These are phyloP conservation scores for Tetrahymena elliotti DNA, from an alignment of 73 alveolate genomes.

Conservation along the genomic window DNA sequence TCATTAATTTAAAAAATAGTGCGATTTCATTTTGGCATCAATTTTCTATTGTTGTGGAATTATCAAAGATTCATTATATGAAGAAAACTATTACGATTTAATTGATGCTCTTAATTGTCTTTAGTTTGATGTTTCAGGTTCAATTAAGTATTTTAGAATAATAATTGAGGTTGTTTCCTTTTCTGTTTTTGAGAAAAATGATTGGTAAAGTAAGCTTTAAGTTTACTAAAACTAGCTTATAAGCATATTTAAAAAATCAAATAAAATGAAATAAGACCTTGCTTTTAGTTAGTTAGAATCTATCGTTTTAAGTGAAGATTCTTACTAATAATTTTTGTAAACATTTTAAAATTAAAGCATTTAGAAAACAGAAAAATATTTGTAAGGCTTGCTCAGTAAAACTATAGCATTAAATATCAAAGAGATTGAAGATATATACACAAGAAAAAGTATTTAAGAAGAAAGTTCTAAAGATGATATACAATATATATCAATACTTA, in stretches of 20 bases:
- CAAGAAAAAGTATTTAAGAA: background rate
- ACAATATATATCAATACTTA: background rate
- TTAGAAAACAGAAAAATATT: background rate
- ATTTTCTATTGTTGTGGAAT: background rate
- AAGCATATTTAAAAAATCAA: background rate
- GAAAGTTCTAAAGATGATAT: background rate
- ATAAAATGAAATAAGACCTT: background rate
- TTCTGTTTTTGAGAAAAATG: background rate
- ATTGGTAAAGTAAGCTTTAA: background rate
- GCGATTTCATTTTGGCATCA: background rate
- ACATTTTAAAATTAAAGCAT: background rate
- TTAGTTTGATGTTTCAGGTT: background rate
- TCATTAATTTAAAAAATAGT: background rate
- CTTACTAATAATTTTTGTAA: background rate
- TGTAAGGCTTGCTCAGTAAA: background rate
- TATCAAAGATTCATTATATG: background rate
- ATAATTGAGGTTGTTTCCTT: background rate
- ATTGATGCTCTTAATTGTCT: background rate
- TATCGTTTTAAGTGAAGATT: background rate
- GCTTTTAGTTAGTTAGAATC: background rate
- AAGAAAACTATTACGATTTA: background rate
- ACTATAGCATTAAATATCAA: background rate
- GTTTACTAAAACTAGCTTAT: background rate
- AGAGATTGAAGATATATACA: background rate
- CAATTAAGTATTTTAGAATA: background rate